A percentile compares a stretch with the other conserved stretches of the same genome.
Conservation (phyloP, 768 basidiomycete genomes). For the Xanthoconium purpureum region DNA sequence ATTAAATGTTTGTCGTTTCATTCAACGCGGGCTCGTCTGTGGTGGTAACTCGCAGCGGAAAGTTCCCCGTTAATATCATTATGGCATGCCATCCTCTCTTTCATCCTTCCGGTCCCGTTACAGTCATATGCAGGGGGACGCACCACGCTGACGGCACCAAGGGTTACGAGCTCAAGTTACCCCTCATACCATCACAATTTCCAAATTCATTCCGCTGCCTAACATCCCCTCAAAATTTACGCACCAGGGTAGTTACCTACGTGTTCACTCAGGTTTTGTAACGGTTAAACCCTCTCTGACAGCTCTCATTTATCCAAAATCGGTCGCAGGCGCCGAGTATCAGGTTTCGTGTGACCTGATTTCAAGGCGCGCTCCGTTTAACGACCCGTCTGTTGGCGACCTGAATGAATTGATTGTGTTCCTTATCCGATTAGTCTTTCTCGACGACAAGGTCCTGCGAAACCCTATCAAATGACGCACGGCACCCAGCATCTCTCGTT, state of each 20-base stretch:
- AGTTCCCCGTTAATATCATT: conserved; percentile 30
- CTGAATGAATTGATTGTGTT: conserved; percentile 17
- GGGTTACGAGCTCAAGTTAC: conserved; percentile 9
- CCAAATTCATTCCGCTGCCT: conserved; percentile 21
- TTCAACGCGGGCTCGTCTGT: conserved; percentile 2
- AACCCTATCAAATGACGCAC: conserved; percentile 38
- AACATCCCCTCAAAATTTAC: conserved; percentile 20
- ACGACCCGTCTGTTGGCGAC: conserved; percentile 15
- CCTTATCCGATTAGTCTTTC: conserved; percentile 36
- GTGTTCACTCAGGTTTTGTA: conserved; percentile 27
- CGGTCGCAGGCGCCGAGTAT: conserved; percentile 16
- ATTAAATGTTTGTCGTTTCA: conserved; percentile 9
- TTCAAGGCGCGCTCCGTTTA: conserved; percentile 16
- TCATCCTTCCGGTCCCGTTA: conserved; percentile 27
- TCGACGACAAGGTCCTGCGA: conserved; percentile 34
- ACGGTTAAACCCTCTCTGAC: conserved; percentile 23
- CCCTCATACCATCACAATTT: conserved; percentile 14
- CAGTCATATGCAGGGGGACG: conserved; percentile 34
- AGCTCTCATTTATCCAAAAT: conserved; percentile 32
- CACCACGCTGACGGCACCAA: conserved; percentile 26
- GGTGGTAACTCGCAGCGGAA: conserved; percentile 12
- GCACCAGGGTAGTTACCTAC: conserved; percentile 25
- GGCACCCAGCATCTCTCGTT: conserved; percentile 26
- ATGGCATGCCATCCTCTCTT: conserved; percentile 25
- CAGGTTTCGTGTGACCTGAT: conserved; percentile 25